A percentile compares a stretch with the other conserved stretches of the same genome.
Conservation (phyloP, 192 early-diverging fungal species). For the Coemansia sp. region DNA sequence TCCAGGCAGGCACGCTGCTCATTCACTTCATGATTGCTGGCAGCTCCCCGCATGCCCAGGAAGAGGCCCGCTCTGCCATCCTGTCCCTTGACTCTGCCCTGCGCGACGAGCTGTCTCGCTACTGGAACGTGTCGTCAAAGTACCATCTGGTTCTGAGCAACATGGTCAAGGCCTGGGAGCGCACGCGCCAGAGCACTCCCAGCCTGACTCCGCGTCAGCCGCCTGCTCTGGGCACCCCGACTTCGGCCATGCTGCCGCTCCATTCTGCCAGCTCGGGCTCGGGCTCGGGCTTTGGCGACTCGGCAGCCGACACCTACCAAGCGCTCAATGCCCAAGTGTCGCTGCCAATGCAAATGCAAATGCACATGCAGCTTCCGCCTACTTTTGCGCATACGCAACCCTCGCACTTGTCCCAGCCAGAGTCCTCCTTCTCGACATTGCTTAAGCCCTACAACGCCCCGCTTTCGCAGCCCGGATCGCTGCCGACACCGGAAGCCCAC, state of each 20-base stretch:
- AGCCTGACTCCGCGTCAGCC: constrained; percentile 22
- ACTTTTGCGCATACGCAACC: background rate
- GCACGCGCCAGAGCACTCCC: constrained; percentile 37
- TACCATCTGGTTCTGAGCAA: constrained; percentile 46
- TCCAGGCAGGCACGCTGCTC: constrained; percentile 52
- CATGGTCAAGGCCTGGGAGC: constrained; percentile 54
- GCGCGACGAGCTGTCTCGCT: constrained; percentile 44
- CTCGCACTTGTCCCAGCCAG: background rate
- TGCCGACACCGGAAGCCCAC: background rate
- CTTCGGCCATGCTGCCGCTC: too few relatives aligned
- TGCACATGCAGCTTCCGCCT: constrained; percentile 35
- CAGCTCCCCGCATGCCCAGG: constrained; percentile 44
- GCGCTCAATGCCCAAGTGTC: constrained; percentile 14
- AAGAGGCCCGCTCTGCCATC: constrained; percentile 47
- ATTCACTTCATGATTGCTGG: constrained; percentile 52
- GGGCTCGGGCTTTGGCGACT: constrained; percentile 3
- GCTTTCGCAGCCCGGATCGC: background rate
- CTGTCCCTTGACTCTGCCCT: constrained; percentile 40
- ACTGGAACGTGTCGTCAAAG: constrained; percentile 50
- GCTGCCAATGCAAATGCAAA: constrained; percentile 43
- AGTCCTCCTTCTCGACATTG: constrained; percentile 13
- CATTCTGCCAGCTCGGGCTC: too few relatives aligned
- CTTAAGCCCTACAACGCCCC: constrained; percentile 30
- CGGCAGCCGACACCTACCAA: constrained; percentile 22
- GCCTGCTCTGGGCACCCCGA: background rate